Base-by-base conservation (phyloP, 768 basidiomycete species). In the Termitomyces sp. region DNA sequence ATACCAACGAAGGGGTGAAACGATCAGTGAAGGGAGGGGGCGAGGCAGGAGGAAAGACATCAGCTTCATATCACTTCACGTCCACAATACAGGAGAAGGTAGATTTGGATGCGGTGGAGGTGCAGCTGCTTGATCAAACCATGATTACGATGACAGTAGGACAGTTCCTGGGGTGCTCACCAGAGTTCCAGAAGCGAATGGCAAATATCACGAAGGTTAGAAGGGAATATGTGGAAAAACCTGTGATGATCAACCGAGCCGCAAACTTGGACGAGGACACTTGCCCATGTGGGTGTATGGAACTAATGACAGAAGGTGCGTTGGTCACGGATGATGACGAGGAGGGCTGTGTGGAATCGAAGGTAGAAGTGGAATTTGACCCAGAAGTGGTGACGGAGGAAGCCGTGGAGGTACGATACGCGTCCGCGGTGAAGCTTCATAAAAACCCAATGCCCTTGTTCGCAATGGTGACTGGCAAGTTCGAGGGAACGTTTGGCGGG, bases 131-230 rank as follows among this genome's bases (percentile, higher is more conserved):
- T 2, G 16, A 40, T 0, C 10, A 16, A 3, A 54, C 52, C 0
- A 13, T 22, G 22, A 54, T 58, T 0, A 58, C 52, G 0, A 38
- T 58, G 32, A 38, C 57, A 2, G 3, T 58, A 0, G 36, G 46
- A 14, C 38, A 58, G 3, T 28, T 58, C 3, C 1, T 58, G 11
- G 57, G 52, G 0, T 14, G 33, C 3, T 58, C 43, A 2, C 30
- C 41, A 0, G 52, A 58, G 7, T 51, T 64, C 0, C 61, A 62
- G 20, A 64, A 56, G 43, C n/a, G 50, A 0, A 50, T 64, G 36
- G 40, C 51, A 0, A 55, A 60, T 3, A 28, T 60, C 1, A 64
- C 58, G 5, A 62, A 57, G 32, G 62, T 45, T 0, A n/a, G 55
- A 8, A 3, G 55, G 0, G 53, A 62, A 33, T 64, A 64, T 13